These are phyloP conservation scores for Globisporangium spiculum DNA, from an alignment of 352 stramenopile species.

Conservation along the genomic window DNA sequence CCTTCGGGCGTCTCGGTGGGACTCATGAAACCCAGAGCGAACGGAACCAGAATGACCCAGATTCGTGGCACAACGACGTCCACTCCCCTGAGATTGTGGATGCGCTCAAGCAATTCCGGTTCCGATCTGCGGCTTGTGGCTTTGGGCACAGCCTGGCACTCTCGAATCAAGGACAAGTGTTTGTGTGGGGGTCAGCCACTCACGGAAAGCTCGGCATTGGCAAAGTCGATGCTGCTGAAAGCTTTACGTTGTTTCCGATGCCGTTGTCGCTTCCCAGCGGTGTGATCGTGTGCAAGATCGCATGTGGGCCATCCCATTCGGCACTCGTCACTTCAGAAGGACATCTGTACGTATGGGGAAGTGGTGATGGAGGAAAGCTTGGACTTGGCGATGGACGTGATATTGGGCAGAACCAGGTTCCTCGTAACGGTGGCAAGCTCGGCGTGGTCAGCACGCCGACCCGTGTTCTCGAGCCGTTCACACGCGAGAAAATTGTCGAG, in stretches of 20 bases:
- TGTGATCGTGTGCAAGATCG: slow-evolving; percentile 56
- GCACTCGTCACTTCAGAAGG: slow-evolving; percentile 58
- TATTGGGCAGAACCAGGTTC: slow-evolving; percentile 56
- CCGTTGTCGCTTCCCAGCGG: slow-evolving; percentile 22
- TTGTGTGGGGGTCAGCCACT: slow-evolving; percentile 66
- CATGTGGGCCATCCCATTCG: slow-evolving; percentile 76
- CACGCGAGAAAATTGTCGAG: slow-evolving; percentile 46
- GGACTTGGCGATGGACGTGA: slow-evolving; percentile 65
- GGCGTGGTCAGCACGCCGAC: slow-evolving; percentile 37
- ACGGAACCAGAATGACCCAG: slow-evolving; percentile 24
- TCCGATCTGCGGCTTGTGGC: slow-evolving; percentile 54
- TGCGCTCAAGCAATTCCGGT: slow-evolving; percentile 40
- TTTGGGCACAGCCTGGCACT: slow-evolving; percentile 74
- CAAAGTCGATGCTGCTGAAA: slow-evolving; percentile 36
- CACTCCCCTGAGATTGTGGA: slow-evolving; percentile 43
- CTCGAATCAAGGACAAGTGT: slow-evolving; percentile 61
- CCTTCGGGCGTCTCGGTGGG: slow-evolving; percentile 60
- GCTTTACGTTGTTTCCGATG: slow-evolving; percentile 64
- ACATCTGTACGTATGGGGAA: slow-evolving; percentile 69
- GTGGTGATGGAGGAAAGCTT: slow-evolving; percentile 65
- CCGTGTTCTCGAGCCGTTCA: slow-evolving; percentile 37
- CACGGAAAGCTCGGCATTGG: slow-evolving; percentile 74
- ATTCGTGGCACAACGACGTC: slow-evolving; percentile 56
- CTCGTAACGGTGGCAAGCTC: slow-evolving; percentile 52
- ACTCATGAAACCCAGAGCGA: slow-evolving; percentile 13